Percentiles rank a stretch among this genome's conserved stretches.
These are phyloP conservation scores for Mrakia gelida DNA, from an alignment of 768 basidiomycete genomes.

Conservation along the genomic window DNA sequence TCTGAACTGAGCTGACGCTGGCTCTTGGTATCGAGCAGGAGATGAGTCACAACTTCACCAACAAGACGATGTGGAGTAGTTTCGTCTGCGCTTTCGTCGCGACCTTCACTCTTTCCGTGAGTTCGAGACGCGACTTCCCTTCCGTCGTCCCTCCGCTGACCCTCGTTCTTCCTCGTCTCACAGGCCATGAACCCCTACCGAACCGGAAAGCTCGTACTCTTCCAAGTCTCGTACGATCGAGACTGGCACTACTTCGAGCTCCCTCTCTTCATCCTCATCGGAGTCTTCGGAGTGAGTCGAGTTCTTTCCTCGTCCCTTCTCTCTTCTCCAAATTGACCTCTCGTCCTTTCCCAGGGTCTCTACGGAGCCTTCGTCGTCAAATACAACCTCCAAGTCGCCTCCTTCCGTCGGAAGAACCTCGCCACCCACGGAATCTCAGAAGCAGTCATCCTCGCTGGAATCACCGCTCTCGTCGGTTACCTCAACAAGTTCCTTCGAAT, in stretches of 20 bases:
- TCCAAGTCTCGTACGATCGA: constrained; percentile 94
- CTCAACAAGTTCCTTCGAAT: constrained; percentile 90
- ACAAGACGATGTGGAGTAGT: constrained; percentile 97
- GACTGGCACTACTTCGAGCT: constrained; percentile 99
- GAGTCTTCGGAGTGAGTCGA: constrained; percentile 79
- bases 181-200: constrained; percentile 98
- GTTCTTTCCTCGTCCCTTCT: background rate
- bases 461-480: constrained; percentile 90
- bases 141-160: constrained; percentile 5
- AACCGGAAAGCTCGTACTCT: constrained; percentile 94
- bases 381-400: constrained; percentile 90
- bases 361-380: constrained; percentile 97
- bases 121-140: constrained; percentile 42
- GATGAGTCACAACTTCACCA: constrained; percentile 96
- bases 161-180: background rate
- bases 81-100: constrained; percentile 97
- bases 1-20: background rate
- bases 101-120: constrained; percentile 86
- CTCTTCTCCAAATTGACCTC: background rate
- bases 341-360: constrained; percentile 60
- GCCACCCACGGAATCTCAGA: constrained; percentile 79
- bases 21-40: constrained; percentile 52
- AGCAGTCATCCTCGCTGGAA: constrained; percentile 75
- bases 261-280: constrained; percentile 89
- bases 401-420: constrained; percentile 87